Conservation (phyloP, 2,329 filamentous ascomycete genomes). For the Fusarium equiseti region DNA sequence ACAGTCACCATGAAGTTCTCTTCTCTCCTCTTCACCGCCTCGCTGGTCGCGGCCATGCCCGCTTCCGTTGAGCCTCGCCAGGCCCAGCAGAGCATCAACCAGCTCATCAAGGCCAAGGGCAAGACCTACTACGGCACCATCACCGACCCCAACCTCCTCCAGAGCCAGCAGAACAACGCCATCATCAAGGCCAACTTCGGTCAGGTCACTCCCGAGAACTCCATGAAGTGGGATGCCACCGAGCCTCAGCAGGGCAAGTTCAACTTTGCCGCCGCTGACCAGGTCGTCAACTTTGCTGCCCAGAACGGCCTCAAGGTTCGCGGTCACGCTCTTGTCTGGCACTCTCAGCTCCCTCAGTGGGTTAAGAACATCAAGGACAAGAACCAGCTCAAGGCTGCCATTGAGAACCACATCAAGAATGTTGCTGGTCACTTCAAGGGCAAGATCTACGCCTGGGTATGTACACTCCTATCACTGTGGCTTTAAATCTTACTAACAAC, state of each 20-base stretch:
- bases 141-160: slow-evolving; percentile 66
- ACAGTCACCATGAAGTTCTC: slow-evolving; percentile 22
- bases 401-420: slow-evolving; percentile 70
- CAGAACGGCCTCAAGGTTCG: slow-evolving; percentile 66
- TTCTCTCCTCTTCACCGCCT: slow-evolving; percentile 25
- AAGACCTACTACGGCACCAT: slow-evolving; percentile 74
- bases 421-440: slow-evolving; percentile 71
- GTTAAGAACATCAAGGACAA: slow-evolving; percentile 68
- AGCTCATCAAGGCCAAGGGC: slow-evolving; percentile 63
- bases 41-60: slow-evolving; percentile 31
- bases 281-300: slow-evolving; percentile 69
- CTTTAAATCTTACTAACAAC: slow-evolving; percentile 40
- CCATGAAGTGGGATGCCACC: slow-evolving; percentile 74
- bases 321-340: slow-evolving; percentile 76
- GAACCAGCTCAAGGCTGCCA: slow-evolving; percentile 63
- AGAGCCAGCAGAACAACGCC: slow-evolving; percentile 54
- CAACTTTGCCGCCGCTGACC: slow-evolving; percentile 69
- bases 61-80: slow-evolving; percentile 22
- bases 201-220: slow-evolving; percentile 76
- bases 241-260: slow-evolving; percentile 58
- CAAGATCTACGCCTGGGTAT: slow-evolving; percentile 59
- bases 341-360: slow-evolving; percentile 71
- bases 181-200: slow-evolving; percentile 72
- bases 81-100: slow-evolving; percentile 17
- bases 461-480: neutral